These are phyloP conservation scores for Ananas comosus DNA, from an alignment of 176 grass and related monocot species.

Conservation along the genomic window DNA sequence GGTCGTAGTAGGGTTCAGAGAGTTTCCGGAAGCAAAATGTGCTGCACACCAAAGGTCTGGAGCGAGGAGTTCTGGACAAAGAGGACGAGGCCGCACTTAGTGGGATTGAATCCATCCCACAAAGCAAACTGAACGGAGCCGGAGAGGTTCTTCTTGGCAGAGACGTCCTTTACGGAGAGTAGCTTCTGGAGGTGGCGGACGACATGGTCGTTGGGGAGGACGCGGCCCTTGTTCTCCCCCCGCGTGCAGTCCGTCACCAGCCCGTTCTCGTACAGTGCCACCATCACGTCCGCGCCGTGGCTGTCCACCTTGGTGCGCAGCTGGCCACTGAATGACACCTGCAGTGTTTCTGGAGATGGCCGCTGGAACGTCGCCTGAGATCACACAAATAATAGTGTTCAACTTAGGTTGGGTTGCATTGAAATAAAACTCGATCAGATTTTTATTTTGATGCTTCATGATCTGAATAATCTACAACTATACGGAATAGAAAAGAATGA, in stretches of 20 bases:
- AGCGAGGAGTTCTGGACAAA: slow-evolving; percentile 71
- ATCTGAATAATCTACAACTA: too few relatives aligned
- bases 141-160: slow-evolving; percentile 55
- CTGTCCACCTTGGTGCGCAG: slow-evolving; percentile 48
- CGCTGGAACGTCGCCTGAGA: slow-evolving; percentile 52
- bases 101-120: slow-evolving; percentile 65
- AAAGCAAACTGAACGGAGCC: slow-evolving; percentile 55
- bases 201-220: slow-evolving; percentile 70
- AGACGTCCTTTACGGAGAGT: slow-evolving; percentile 38
- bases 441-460: too few relatives aligned
- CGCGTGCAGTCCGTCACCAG: slow-evolving; percentile 61
- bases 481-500: too few relatives aligned
- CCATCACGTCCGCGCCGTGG: slow-evolving; percentile 52
- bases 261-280: slow-evolving; percentile 74
- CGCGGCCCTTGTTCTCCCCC: slow-evolving; percentile 80
- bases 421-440: too few relatives aligned
- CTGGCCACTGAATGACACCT: slow-evolving; percentile 59
- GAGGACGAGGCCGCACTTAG: slow-evolving; percentile 66
- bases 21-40: slow-evolving; percentile 59
- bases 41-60: slow-evolving; percentile 74
- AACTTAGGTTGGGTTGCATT: too few relatives aligned
- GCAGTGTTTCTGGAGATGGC: slow-evolving; percentile 47
- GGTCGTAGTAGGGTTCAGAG: slow-evolving; percentile 19
- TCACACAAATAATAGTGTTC: background rate
- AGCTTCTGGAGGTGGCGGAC: slow-evolving; percentile 82